Base-by-base conservation (phyloP, 2,329 filamentous ascomycete species). In the Fusarium sp. region DNA sequence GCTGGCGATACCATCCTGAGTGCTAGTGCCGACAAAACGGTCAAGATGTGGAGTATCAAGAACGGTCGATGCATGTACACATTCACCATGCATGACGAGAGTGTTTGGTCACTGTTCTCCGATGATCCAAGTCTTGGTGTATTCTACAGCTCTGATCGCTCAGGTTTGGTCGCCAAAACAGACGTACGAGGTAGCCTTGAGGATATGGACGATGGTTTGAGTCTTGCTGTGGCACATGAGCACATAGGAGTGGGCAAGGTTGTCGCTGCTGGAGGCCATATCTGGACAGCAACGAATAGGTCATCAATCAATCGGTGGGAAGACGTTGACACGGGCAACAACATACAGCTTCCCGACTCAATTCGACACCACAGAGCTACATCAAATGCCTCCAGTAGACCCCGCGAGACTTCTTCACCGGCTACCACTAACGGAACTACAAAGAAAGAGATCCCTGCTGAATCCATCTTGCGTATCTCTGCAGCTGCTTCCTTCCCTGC, bases 71-170 rank as follows among this genome's bases (percentile, higher is more conserved):
- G 96, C 85, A 95, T 98, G 92, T 94, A 98, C 81, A 99, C 96
- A 1, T 88, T 99, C 75, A 98, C 95, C 59, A 99, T 99, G 96
- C 96, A 99, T 83, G 97, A 97, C 78, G 94, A 97, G 78, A 98
- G 95, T 79, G 93, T 99, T 26, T 99, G 96, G 96, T 97, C 94
- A 3, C 86, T 99, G 26, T 97, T 92, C 81, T 98, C 96, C 0
- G 91, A 95, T 58, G 90, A 97, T 75, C 94, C 95, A 1, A 88
- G 92, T 64, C 87, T 99, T 7, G 91, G 92, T 13, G 89, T 97
- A 33, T 98, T 99, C 81, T 98, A 98, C 83, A 98, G 95, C 60
- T 93, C 92, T 74, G 96, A 99, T 81, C 91, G 95, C 55, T 95
- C 94, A 2, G 96, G 96, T 5, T 83, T 98, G 67, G 91, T 99